Conservation (phyloP, 305 asterid species). For the Fraxinus floribunda region DNA sequence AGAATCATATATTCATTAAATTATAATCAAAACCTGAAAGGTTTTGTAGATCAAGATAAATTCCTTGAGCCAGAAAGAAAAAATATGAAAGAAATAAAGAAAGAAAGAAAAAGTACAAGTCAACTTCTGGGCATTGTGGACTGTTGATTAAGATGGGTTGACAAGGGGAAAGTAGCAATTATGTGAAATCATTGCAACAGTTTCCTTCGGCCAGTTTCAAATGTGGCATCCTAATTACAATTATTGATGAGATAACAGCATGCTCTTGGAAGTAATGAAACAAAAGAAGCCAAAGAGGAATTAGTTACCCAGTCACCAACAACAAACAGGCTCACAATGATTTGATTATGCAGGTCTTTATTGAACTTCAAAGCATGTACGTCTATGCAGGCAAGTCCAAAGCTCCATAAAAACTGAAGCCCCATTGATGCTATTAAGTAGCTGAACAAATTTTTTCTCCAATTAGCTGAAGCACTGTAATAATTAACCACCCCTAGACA, state of each 20-base stretch:
- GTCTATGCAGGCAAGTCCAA: slow-evolving; percentile 80
- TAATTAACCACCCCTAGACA: background rate
- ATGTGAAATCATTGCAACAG: background rate
- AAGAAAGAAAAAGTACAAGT: background rate
- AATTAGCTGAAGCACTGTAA: background rate
- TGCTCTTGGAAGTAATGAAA: background rate
- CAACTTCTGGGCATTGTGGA: background rate
- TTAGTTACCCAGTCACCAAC: slow-evolving; percentile 81
- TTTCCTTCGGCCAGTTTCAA: background rate
- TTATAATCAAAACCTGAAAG: background rate
- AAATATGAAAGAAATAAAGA: background rate
- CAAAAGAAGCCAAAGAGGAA: slow-evolving; percentile 18
- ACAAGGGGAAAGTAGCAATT: background rate
- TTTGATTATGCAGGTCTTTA: slow-evolving; percentile 65
- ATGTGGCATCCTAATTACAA: background rate
- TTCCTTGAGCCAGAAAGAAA: background rate
- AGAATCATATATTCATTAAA: background rate
- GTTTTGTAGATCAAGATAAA: background rate
- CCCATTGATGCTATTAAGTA: slow-evolving; percentile 79
- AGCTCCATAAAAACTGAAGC: slow-evolving; percentile 85
- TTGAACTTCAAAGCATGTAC: slow-evolving; percentile 78
- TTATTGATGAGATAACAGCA: background rate
- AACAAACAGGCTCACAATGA: slow-evolving; percentile 65
- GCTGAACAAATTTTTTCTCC: slow-evolving; percentile 41
- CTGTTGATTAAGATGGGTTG: background rate